Conservation (phyloP, 495 filamentous ascomycete species). For the Saxispiralis lemnorum region DNA sequence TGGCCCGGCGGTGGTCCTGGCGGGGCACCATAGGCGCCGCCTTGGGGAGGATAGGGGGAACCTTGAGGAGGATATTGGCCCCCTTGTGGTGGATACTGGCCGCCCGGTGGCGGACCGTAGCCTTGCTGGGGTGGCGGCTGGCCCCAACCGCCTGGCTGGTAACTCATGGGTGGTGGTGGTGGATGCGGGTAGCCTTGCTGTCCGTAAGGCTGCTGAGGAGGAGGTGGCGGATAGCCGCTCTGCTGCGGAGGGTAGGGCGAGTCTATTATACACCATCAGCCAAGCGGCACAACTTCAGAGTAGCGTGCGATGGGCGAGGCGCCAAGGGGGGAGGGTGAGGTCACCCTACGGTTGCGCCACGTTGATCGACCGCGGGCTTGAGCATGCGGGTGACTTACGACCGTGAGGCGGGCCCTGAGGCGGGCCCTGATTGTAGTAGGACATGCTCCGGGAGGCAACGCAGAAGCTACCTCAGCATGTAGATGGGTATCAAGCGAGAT, state of each 20-base stretch:
- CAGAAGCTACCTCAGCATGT: too few relatives aligned
- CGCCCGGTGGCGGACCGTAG: constrained; percentile 20
- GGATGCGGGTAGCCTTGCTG: constrained; percentile 7
- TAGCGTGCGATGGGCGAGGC: too few relatives aligned
- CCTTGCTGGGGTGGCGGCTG: constrained; percentile 18
- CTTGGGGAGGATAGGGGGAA: constrained; percentile 24
- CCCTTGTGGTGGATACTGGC: constrained; percentile 2
- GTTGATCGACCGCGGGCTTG: background rate
- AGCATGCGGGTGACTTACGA: background rate
- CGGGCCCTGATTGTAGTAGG: constrained; percentile 7
- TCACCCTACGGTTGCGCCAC: background rate
- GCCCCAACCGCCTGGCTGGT: constrained; percentile 6
- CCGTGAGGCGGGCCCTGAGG: constrained; percentile 5
- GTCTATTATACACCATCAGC: constrained; percentile 1
- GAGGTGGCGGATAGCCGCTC: constrained; percentile 9
- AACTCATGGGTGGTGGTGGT: background rate
- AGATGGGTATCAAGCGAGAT: background rate
- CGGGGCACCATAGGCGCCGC: constrained; percentile 4
- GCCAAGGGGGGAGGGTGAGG: background rate
- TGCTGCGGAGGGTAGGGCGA: constrained; percentile 12
- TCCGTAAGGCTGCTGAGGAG: constrained; percentile 4
- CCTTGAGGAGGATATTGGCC: constrained; percentile 17
- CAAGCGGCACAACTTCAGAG: too few relatives aligned
- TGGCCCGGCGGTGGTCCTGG: background rate
- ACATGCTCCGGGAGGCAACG: too few relatives aligned